Percentiles rank a stretch among this genome's conserved stretches.
These are phyloP conservation scores for Trichoderma citrinoviride DNA, from an alignment of 2,329 filamentous ascomycete species.

Conservation along the genomic window DNA sequence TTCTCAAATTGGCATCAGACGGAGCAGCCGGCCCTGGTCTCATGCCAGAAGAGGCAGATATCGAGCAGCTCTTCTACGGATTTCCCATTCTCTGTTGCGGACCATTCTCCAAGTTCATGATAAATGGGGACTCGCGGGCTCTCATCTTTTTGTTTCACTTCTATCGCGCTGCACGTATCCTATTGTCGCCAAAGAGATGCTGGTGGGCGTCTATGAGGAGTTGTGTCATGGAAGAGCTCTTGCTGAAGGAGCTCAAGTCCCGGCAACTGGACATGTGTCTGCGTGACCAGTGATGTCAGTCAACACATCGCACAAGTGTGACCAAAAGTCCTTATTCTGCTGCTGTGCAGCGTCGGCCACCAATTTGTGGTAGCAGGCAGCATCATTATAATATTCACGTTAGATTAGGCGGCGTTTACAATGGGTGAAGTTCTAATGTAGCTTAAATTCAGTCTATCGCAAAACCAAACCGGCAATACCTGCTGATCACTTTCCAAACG, in stretches of 20 bases:
- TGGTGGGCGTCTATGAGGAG: not conserved
- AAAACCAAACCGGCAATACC: not conserved
- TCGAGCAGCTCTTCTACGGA: not conserved
- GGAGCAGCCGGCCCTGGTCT: not conserved
- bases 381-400: too few species aligned
- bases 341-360: too few species aligned
- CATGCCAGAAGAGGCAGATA: not conserved
- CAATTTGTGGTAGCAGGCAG: too few species aligned
- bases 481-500: not conserved
- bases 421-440: too few species aligned
- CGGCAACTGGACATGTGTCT: not conserved
- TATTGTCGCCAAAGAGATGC: not conserved
- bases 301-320: too few species aligned
- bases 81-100: not conserved
- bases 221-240: not conserved
- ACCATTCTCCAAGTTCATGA: not conserved
- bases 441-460: too few species aligned
- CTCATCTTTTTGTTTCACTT: not conserved
- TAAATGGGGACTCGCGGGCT: not conserved
- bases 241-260: not conserved
- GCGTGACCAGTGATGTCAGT: not conserved
- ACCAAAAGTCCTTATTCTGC: too few species aligned
- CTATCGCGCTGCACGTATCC: not conserved
- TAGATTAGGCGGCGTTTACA: too few species aligned
- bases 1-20: not conserved